Percentiles rank a stretch among this genome's conserved stretches.
These are phyloP conservation scores for Fusarium begoniae DNA, from an alignment of 2,329 filamentous ascomycete species.

Conservation along the genomic window DNA sequence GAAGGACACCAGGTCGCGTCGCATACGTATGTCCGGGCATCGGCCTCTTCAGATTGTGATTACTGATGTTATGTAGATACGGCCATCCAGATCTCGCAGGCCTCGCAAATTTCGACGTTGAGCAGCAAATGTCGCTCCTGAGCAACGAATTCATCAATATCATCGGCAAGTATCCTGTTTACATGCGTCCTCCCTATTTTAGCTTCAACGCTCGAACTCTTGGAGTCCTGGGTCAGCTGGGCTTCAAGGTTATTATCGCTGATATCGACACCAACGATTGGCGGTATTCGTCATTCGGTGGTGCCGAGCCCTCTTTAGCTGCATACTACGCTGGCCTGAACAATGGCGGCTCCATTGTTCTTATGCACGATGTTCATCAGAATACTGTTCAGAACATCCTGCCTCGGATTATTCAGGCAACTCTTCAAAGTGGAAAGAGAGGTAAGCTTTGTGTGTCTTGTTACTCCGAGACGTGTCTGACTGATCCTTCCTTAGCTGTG, in stretches of 20 bases:
- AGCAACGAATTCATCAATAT: background rate
- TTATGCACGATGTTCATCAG: conserved; percentile 17
- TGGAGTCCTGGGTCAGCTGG: background rate
- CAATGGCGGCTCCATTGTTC: conserved; percentile 15
- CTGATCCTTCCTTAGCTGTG: background rate
- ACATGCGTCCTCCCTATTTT: conserved; percentile 24
- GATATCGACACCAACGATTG: conserved; percentile 26
- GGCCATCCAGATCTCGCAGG: conserved; percentile 8
- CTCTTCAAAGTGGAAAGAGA: conserved; percentile 1
- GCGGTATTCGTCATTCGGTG: conserved; percentile 4
- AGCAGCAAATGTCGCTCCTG: conserved; percentile 14
- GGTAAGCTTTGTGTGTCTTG: rapidly evolving
- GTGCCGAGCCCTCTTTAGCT: background rate
- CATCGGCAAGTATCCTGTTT: conserved; percentile 17
- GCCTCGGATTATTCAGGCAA: conserved; percentile 4
- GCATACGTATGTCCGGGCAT: background rate
- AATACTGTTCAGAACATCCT: conserved; percentile 16
- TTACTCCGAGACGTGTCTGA: rapidly evolving
- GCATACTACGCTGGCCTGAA: background rate
- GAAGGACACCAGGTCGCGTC: conserved; percentile 18
- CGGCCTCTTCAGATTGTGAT: rapidly evolving
- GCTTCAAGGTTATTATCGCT: conserved; percentile 24
- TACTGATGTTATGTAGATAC: background rate
- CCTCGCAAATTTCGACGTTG: background rate
- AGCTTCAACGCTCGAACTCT: conserved; percentile 15